Conservation (phyloP, 2,329 filamentous ascomycete genomes). For the Fusarium sambucinum region DNA sequence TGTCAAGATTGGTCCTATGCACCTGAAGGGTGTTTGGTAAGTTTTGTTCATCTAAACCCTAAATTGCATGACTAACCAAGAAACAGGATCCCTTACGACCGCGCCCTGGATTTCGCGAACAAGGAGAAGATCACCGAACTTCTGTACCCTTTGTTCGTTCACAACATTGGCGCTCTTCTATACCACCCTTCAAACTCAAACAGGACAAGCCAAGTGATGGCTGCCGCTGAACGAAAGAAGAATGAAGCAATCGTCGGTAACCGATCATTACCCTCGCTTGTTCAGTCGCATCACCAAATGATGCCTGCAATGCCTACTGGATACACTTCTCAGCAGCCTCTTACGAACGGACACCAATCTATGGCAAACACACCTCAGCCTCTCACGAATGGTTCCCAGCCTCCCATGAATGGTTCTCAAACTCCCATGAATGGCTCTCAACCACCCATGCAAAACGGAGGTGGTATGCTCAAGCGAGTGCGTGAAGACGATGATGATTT, state of each 20-base stretch:
- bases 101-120: conserved; percentile 98
- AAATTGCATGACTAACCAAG: conserved; percentile 45
- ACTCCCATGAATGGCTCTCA: conserved; percentile 30
- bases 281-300: conserved; percentile 60
- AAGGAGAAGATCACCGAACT: conserved; percentile 99
- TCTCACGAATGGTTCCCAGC: conserved; percentile 23
- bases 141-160: conserved; percentile 94
- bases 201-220: conserved; percentile 86
- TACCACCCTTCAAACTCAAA: conserved; percentile 93
- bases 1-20: conserved; percentile 99
- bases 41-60: conserved; percentile 51
- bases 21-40: conserved; percentile 96
- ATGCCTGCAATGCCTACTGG: conserved; percentile 28
- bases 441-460: conserved; percentile 70
- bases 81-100: conserved; percentile 93
- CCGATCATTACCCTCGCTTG: conserved; percentile 73
- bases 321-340: conserved; percentile 22
- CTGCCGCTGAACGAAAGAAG: conserved; percentile 82
- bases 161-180: conserved; percentile 93
- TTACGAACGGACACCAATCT: conserved; percentile 26
- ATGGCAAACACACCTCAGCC: conserved; percentile 20
- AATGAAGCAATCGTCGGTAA: conserved; percentile 73
- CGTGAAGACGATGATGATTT: conserved; percentile 71
- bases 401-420: conserved; percentile 34
- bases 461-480: conserved; percentile 60